phyloP scores from a whole-genome alignment of 352 stramenopile genomes.

The Globisporangium heterothallicum region DNA sequence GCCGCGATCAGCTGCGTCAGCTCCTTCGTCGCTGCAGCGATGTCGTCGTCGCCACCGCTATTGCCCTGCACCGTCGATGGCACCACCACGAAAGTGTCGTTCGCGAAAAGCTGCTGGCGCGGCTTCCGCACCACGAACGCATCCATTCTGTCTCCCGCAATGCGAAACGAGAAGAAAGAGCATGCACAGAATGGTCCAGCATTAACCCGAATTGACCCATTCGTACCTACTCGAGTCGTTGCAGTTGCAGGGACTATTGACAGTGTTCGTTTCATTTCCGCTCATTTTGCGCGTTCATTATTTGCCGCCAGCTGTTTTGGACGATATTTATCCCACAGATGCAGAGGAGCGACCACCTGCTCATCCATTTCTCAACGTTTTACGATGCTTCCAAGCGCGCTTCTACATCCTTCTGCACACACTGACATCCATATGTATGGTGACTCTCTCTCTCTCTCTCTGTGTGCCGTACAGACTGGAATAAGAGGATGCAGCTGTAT shows the following conservation, averaged over 20 bases:
- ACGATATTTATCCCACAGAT: slow-evolving; percentile 4
- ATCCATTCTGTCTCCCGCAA: slow-evolving; percentile 44
- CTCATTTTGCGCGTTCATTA: too few relatives aligned
- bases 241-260: slow-evolving; percentile 4
- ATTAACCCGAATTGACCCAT: too few relatives aligned
- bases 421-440: too few relatives aligned
- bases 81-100: slow-evolving; percentile 27
- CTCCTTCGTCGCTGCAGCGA: slow-evolving; percentile 2
- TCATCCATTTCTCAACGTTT: too few relatives aligned
- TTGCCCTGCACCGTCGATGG: background rate
- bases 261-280: slow-evolving; percentile 2
- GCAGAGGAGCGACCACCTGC: background rate
- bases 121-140: slow-evolving; percentile 41
- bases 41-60: background rate
- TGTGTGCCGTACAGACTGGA: too few relatives aligned
- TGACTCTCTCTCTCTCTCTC: too few relatives aligned
- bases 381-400: too few relatives aligned
- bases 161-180: too few relatives aligned
- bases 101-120: slow-evolving; percentile 27
- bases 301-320: slow-evolving; percentile 6
- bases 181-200: background rate
- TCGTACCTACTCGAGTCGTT: too few relatives aligned
- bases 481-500: too few relatives aligned
- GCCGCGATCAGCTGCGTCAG: slow-evolving; percentile 17
- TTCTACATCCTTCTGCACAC: too few relatives aligned